Evolutionary conservation across 2,329 filamentous ascomycete species (phyloP), one percentile per base, ranked within the genome.

Genomic region (Stromatinia cepivora): DNA sequence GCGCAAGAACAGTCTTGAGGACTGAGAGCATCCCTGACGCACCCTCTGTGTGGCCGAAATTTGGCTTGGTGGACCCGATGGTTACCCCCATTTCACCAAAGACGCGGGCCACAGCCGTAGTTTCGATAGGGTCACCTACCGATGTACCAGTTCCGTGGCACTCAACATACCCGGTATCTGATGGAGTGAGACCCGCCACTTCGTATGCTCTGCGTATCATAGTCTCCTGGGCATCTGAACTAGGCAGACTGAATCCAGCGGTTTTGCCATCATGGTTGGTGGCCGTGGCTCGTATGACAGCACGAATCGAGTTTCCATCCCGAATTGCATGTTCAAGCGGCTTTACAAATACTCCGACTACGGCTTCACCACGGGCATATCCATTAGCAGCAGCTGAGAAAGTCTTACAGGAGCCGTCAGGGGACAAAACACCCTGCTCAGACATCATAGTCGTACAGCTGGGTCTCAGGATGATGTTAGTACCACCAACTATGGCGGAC

Each of bases 331-430:
- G 84, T 9, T 80, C 79, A 0, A 90, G 78, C 1, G 82, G 82
- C 77, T 90, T 90, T 57, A 91, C 75, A 8, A 89, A 74, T 1
- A 90, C 77, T 15, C 86, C 82, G 0, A 82, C 86, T 28, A 86
- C 80, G 0, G 87, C 88, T 74, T 91, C 89, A 1, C 87, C 88
- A 48, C 88, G 81, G 0, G 84, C 87, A 73, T 90, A 91, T 0
- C 89, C 89, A 70, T 87, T 84, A 28, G 87, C 88, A 1, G 76
- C 73, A 9, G 77, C 71, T 71, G 90, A 87, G 72, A 87, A 89
- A 2, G 83, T 84, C 71, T 83, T 86, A 36, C 34, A 36, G 34
- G 34, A 36, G 34, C 34, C 34, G 34, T 36, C 34, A 36, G 34
- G 6, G 34, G 34, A 36, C 34, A 36, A 36, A 36, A 36, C 34